phyloP scores from a whole-genome alignment of 2,329 filamentous ascomycete species.

The Monilinia aucupariae region DNA sequence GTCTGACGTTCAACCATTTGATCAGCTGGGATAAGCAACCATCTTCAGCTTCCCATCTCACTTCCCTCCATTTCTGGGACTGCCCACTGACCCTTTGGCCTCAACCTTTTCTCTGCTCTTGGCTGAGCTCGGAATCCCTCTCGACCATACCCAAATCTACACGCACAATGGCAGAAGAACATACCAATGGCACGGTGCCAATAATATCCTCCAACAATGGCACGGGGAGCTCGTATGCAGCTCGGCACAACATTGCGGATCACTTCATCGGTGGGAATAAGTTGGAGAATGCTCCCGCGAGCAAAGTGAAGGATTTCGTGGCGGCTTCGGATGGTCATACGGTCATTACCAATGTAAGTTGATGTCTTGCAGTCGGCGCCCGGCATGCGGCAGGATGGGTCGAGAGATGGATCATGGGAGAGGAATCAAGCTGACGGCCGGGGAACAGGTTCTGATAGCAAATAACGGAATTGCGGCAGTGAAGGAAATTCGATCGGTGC shows the following conservation, averaged over 20 bases:
- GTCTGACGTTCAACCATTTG: slow-evolving; percentile 16
- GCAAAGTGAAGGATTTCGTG: slow-evolving; percentile 95
- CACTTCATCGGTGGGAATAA: slow-evolving; percentile 97
- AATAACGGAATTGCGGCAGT: slow-evolving; percentile 99
- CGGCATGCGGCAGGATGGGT: background rate
- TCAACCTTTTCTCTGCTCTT: slow-evolving; percentile 29
- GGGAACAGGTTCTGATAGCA: slow-evolving; percentile 80
- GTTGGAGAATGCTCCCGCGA: slow-evolving; percentile 71
- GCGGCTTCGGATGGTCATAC: slow-evolving; percentile 86
- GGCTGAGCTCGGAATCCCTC: slow-evolving; percentile 23
- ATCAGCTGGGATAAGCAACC: slow-evolving; percentile 12
- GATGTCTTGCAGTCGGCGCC: background rate
- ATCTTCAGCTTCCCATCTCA: background rate
- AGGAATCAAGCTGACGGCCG: background rate
- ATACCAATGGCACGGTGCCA: slow-evolving; percentile 42
- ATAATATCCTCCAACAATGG: slow-evolving; percentile 43
- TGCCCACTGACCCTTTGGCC: slow-evolving; percentile 22
- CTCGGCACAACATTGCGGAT: slow-evolving; percentile 75
- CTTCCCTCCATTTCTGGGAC: slow-evolving; percentile 12
- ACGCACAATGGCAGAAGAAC: slow-evolving; percentile 19
- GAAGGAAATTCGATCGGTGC: slow-evolving; percentile 97
- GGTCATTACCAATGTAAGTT: slow-evolving; percentile 83
- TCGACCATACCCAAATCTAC: background rate
- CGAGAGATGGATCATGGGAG: no score
- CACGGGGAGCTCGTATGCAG: slow-evolving; percentile 63